Evolutionary conservation across 1,284 basidiomycete species (phyloP), one percentile per base, ranked within the genome.

Genomic region (Marasmius sp.): DNA sequence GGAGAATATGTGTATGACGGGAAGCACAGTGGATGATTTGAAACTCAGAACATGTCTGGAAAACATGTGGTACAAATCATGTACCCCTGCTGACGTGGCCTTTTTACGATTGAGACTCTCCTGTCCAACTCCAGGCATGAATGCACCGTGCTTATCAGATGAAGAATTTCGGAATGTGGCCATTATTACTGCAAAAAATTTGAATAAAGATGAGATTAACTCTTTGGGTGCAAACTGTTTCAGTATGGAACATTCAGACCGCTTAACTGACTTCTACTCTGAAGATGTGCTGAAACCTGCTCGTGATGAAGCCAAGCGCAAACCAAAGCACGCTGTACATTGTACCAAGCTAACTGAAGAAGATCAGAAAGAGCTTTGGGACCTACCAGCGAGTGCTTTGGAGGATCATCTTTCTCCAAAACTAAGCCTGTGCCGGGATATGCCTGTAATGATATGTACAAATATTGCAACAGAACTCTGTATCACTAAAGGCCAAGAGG

Each of bases 221-320:
- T 6, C 51, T 11, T 20, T 63, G 16, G 55, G 60, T 14, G 9
- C 38, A 9, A 9, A 57, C 51, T 50, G 49, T 10, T 61, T 63
- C 53, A 6, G 14, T 4, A 45, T 18, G 52, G 20, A 20, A 22
- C 52, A 5, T 9, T 10, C 7, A 12, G 41, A 22, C 45, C 11
- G 20, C 4, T 6, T 45, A 2, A 45, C 18, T 3, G 3, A 45
- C 18, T 45, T 45, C 18, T 45, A 45, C 18, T 14, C 14, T 2
- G 18, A 45, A 18, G 43, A 45, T 45, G 43, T 45, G 3, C 14
- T 14, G 2, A 18, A 2, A 2, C 43, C 43, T 14, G 14, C 43
- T 2, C 14, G 3, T 45, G 14, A 45, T 6, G 18, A 45, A 6
- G 18, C 14, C 6, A 45, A n/a, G n/a, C n/a, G n/a, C n/a, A n/a